Conservation (phyloP, 169 alveolate species). For the Eimeria maxima region DNA sequence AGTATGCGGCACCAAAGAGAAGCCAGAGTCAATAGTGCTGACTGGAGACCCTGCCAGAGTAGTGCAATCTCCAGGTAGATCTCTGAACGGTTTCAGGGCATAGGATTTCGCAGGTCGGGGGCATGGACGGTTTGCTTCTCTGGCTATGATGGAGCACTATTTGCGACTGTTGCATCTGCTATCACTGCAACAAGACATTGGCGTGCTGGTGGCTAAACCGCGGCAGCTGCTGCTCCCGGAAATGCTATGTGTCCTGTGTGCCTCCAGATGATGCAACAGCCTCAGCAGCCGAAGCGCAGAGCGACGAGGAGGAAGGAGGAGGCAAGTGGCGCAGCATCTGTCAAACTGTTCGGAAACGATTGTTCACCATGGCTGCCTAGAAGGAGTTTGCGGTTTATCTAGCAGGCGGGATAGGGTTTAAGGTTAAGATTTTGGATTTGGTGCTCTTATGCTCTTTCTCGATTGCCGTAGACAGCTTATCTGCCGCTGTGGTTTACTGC, state of each 20-base stretch:
- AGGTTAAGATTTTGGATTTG: neutral
- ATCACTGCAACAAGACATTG: neutral
- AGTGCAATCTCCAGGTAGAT: neutral
- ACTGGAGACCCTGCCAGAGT: constrained; percentile 49
- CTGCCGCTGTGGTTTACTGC: too few relatives aligned
- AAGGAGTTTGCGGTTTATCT: neutral
- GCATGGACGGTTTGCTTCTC: neutral
- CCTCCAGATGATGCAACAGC: neutral
- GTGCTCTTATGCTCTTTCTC: neutral
- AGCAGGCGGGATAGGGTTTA: neutral
- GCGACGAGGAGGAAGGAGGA: constrained; percentile 74
- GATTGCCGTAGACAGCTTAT: too few relatives aligned
- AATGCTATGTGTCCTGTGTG: neutral
- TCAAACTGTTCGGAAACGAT: neutral
- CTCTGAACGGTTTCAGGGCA: neutral
- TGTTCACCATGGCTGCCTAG: neutral
- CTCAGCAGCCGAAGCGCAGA: constrained; percentile 14
- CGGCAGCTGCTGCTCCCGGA: neutral
- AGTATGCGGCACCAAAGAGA: neutral
- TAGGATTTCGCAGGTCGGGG: neutral
- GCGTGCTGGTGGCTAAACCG: too few relatives aligned
- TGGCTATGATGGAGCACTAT: neutral
- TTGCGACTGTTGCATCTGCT: neutral
- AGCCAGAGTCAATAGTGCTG: neutral
- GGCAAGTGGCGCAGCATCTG: neutral